Evolutionary conservation across 163 green algal genomes (phyloP).

Genomic region (Scenedesmus sp.): DNA sequence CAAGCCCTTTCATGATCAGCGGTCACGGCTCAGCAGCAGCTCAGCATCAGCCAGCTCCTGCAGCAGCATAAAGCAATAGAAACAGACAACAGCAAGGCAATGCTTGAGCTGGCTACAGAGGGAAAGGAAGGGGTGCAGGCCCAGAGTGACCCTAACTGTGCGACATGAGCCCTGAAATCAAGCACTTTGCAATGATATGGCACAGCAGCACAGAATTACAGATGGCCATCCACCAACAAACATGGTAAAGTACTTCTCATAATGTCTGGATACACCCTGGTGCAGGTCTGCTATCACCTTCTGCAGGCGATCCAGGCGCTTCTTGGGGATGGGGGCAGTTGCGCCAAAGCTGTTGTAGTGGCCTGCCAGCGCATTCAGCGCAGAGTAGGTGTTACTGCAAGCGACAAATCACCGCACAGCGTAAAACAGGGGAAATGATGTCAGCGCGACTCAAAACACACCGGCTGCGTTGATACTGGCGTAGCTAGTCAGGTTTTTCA

Average conservation of each 20-base stretch:
- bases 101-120: background rate
- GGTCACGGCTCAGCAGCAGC: constrained; percentile 73
- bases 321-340: constrained; percentile 93
- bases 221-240: too few species aligned
- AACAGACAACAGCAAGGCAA: background rate
- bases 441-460: background rate
- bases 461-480: too few species aligned
- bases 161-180: too few species aligned
- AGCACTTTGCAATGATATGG: too few species aligned
- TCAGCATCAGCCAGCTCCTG: constrained; percentile 86
- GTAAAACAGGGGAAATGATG: background rate
- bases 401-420: background rate
- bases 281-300: constrained; percentile 74
- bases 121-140: too few species aligned
- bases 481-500: too few species aligned
- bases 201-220: too few species aligned
- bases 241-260: too few species aligned
- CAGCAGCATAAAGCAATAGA: background rate
- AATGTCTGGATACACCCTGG: too few species aligned
- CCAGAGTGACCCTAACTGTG: too few species aligned
- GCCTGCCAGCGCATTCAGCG: constrained; percentile 94
- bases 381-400: constrained; percentile 95
- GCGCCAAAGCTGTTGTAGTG: constrained; percentile 99
- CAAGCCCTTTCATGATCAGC: constrained; percentile 65
- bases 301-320: constrained; percentile 92